Percentiles rank a stretch among this genome's conserved stretches.
Conservation (phyloP, 192 early-diverging fungal genomes). For the Backusella sp. region DNA sequence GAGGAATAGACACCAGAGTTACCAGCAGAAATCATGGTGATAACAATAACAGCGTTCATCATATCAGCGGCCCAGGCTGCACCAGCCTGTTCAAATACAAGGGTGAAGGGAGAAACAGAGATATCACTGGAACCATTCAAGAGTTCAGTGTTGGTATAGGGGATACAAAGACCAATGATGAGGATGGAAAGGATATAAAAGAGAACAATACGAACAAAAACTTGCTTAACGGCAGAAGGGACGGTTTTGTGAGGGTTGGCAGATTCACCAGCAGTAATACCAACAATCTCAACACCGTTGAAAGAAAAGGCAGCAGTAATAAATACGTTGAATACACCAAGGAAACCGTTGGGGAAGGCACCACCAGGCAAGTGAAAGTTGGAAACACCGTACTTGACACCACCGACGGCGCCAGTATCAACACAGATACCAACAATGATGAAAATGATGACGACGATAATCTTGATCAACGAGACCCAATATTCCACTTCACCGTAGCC, state of each 20-base stretch:
- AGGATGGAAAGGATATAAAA: constrained; percentile 83
- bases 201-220: constrained; percentile 78
- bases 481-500: constrained; percentile 85
- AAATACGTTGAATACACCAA: constrained; percentile 65
- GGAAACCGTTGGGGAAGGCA: constrained; percentile 60
- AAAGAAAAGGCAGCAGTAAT: constrained; percentile 79
- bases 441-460: constrained; percentile 79
- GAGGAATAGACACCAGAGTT: constrained; percentile 88
- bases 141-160: constrained; percentile 59
- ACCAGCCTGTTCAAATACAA: constrained; percentile 62
- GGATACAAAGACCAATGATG: constrained; percentile 81
- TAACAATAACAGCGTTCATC: constrained; percentile 70
- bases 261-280: constrained; percentile 85
- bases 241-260: constrained; percentile 79
- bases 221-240: constrained; percentile 64
- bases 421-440: constrained; percentile 76
- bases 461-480: constrained; percentile 80
- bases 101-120: constrained; percentile 62
- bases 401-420: constrained; percentile 61
- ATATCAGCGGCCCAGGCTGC: constrained; percentile 55
- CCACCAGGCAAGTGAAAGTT: constrained; percentile 63
- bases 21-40: constrained; percentile 68
- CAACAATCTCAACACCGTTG: constrained; percentile 84
- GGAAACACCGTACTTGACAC: constrained; percentile 50
- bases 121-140: constrained; percentile 51